Conservation (phyloP, 176 grass and related monocot species). For the Hyparrhenia diplandra region DNA sequence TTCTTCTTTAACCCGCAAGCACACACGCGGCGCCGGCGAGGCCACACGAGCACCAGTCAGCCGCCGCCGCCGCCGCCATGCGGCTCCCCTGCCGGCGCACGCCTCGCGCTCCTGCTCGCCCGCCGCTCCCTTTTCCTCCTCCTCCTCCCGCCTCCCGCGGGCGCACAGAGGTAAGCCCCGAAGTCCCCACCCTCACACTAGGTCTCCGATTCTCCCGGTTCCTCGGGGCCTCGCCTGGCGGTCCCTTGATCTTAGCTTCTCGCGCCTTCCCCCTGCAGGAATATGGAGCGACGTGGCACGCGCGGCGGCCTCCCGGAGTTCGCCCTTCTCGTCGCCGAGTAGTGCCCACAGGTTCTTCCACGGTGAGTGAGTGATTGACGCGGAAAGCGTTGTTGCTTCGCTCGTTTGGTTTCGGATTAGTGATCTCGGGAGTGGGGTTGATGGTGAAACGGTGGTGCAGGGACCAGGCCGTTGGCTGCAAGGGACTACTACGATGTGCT, state of each 20-base stretch:
- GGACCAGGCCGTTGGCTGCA: conserved; percentile 47
- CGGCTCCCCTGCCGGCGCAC: conserved; percentile 44
- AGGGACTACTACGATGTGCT: conserved; percentile 85
- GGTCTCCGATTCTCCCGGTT: background rate
- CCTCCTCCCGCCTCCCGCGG: background rate
- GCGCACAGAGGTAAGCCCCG: conserved; percentile 21
- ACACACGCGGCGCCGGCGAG: conserved; percentile 21
- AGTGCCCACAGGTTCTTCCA: conserved; percentile 31
- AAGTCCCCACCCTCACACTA: background rate
- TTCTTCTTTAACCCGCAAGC: too few relatives aligned
- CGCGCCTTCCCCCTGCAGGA: background rate
- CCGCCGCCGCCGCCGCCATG: conserved; percentile 10
- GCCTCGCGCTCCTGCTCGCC: conserved; percentile 43
- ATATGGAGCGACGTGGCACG: background rate
- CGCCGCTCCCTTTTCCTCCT: conserved; percentile 27
- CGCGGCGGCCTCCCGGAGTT: background rate
- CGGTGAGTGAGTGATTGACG: conserved; percentile 20
- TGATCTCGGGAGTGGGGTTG: background rate
- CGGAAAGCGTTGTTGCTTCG: background rate
- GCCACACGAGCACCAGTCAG: background rate
- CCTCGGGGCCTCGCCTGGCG: too few relatives aligned
- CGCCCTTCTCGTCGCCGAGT: conserved; percentile 23
- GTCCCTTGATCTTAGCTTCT: background rate
- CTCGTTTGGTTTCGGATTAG: background rate
- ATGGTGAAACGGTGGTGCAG: conserved; percentile 30